These are phyloP conservation scores for Vaccinium corymbosum DNA, from an alignment of 148 eudicot species.

Conservation along the genomic window DNA sequence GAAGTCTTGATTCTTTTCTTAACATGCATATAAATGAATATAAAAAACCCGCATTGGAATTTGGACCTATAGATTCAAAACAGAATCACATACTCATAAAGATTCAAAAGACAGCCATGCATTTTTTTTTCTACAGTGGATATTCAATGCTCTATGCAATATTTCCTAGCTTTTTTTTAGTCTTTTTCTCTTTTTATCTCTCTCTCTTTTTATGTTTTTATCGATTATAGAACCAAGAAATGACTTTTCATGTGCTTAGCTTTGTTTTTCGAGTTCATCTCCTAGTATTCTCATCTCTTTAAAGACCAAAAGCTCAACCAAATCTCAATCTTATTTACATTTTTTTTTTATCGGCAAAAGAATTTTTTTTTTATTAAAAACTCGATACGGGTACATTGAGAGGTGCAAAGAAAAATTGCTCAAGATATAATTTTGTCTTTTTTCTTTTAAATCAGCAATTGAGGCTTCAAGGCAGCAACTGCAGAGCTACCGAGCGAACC, in stretches of 20 bases:
- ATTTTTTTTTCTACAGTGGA: conserved; percentile 12
- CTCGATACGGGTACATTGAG: too few species aligned
- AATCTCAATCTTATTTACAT: background rate
- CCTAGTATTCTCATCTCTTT: background rate
- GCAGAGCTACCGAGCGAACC: conserved; percentile 49
- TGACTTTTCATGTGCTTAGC: conserved; percentile 32
- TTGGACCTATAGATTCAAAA: conserved; percentile 3
- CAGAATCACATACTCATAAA: background rate
- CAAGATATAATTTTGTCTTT: background rate
- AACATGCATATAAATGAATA: background rate
- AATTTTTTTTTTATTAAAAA: too few species aligned
- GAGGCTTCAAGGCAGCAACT: conserved; percentile 85
- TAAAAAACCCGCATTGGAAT: background rate
- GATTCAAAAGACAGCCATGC: conserved; percentile 15
- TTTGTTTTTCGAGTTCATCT: conserved; percentile 13
- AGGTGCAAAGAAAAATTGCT: background rate
- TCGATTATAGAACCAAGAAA: conserved; percentile 22
- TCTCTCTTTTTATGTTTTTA: conserved; percentile 15
- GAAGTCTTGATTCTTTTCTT: background rate
- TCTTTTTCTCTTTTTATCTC: conserved; percentile 1
- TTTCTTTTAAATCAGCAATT: conserved; percentile 38
- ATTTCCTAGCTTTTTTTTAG: conserved; percentile 20
- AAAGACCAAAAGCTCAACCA: conserved; percentile 10
- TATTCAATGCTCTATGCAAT: conserved; percentile 28
- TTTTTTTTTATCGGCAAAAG: too few species aligned